Percentiles rank a stretch among this genome's conserved stretches.
phyloP scores from a whole-genome alignment of 768 basidiomycete genomes.

The Russula abietina region DNA sequence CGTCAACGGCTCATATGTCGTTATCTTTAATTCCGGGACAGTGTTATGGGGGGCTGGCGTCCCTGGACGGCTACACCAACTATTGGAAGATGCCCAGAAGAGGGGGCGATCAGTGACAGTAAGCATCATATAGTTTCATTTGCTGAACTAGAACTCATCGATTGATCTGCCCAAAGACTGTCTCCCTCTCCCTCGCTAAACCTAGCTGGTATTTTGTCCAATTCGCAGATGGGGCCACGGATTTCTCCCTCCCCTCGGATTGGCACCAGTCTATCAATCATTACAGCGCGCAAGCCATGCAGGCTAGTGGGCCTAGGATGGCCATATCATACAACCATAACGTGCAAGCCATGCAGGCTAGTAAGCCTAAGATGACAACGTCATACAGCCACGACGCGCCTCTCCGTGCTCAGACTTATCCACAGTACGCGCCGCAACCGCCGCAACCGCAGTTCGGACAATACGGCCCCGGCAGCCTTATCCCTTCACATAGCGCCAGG shows the following conservation, averaged over 20 bases:
- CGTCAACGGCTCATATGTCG: conserved; percentile 5
- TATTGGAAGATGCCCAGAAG: conserved; percentile 6
- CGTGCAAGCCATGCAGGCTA: background rate
- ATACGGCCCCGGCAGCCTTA: background rate
- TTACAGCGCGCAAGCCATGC: background rate
- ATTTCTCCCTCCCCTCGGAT: background rate
- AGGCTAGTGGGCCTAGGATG: too few species aligned
- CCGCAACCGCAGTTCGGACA: background rate
- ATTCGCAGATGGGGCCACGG: conserved; percentile 3
- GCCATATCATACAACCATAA: too few species aligned
- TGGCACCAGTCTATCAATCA: conserved; percentile 1
- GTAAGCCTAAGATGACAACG: background rate
- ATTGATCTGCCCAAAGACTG: background rate
- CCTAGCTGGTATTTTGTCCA: conserved; percentile 13
- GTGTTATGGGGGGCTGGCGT: background rate
- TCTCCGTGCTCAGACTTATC: background rate
- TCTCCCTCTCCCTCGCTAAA: conserved; percentile 9
- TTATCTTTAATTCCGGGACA: conserved; percentile 6
- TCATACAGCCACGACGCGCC: background rate
- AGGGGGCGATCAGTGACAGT: background rate
- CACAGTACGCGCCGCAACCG: background rate
- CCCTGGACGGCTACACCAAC: background rate
- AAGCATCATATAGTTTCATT: background rate
- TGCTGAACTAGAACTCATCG: too few species aligned
- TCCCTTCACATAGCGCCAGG: background rate